Evolutionary conservation across 2,329 filamentous ascomycete species (phyloP).

Genomic region (Ceratocystiopsis sp.): DNA sequence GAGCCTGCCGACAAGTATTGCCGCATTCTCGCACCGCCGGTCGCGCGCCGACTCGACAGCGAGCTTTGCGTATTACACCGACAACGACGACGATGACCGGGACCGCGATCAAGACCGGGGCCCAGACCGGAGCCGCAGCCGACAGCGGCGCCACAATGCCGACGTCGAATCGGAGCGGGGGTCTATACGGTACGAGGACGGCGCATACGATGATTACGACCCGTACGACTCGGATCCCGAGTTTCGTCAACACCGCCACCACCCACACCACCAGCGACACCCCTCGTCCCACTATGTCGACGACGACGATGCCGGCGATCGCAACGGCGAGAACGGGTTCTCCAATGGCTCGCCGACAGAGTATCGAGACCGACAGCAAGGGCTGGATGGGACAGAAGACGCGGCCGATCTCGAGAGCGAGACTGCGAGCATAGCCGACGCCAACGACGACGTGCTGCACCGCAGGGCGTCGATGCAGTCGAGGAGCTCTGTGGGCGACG

Average conservation of each 20-base stretch:
- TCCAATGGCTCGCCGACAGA: too few relatives aligned
- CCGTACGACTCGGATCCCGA: too few relatives aligned
- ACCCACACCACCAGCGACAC: too few relatives aligned
- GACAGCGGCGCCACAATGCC: too few relatives aligned
- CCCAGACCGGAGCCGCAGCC: background rate
- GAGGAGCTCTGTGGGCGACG: constrained; percentile 37
- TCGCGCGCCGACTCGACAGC: constrained; percentile 65
- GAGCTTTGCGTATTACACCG: constrained; percentile 80
- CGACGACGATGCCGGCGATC: too few relatives aligned
- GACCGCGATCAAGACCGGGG: constrained; percentile 13
- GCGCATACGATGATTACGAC: background rate
- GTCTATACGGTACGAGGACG: constrained; percentile 12
- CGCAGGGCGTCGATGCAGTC: constrained; percentile 47
- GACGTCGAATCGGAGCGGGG: too few relatives aligned
- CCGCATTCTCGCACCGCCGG: constrained; percentile 78
- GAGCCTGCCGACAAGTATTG: constrained; percentile 84
- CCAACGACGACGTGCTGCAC: constrained; percentile 32
- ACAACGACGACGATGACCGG: constrained; percentile 36
- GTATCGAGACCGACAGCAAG: too few relatives aligned
- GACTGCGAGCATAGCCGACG: constrained; percentile 9
- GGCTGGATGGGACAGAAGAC: constrained; percentile 11
- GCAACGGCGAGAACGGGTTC: too few relatives aligned
- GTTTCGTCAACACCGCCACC: too few relatives aligned
- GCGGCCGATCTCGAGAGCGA: constrained; percentile 18
- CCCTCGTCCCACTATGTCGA: too few relatives aligned